Evolutionary conservation across 148 eudicot genomes (phyloP).

Genomic region (Dianthus caryophyllus): DNA sequence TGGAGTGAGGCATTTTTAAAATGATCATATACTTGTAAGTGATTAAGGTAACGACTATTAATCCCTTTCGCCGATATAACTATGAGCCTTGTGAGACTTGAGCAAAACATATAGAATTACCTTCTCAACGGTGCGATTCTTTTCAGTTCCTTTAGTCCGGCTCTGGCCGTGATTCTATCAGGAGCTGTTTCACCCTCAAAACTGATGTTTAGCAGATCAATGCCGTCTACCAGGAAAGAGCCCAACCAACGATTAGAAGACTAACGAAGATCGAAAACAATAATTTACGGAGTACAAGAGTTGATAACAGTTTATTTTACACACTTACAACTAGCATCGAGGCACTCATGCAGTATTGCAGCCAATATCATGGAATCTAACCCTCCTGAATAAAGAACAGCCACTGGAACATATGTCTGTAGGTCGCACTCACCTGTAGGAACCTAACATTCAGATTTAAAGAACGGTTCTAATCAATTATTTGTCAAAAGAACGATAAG

Average conservation of each 20-base stretch:
- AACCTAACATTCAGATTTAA: conserved; percentile 31
- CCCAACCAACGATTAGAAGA: conserved; percentile 1
- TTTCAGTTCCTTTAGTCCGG: conserved; percentile 68
- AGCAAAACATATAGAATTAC: conserved; percentile 29
- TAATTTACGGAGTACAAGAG: neutral
- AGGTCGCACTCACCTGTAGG: conserved; percentile 19
- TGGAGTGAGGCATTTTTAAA: neutral
- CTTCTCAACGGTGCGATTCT: conserved; percentile 69
- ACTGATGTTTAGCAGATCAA: conserved; percentile 93
- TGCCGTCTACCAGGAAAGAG: conserved; percentile 52
- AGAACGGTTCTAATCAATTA: conserved; percentile 1
- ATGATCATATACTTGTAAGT: conserved; percentile 1
- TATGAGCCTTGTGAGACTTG: neutral
- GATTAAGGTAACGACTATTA: neutral
- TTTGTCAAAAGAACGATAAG: neutral
- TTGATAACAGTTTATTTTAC: neutral
- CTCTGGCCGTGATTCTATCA: conserved; percentile 83
- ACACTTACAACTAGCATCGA: conserved; percentile 67
- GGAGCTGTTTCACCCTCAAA: conserved; percentile 85
- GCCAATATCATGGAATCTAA: conserved; percentile 96
- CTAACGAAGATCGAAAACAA: neutral
- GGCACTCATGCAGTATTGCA: conserved; percentile 76
- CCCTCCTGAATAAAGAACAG: conserved; percentile 95
- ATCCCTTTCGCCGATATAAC: neutral
- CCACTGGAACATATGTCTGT: conserved; percentile 59